Conservation (phyloP, 495 filamentous ascomycete species). For the Annulohypoxylon stygium region DNA sequence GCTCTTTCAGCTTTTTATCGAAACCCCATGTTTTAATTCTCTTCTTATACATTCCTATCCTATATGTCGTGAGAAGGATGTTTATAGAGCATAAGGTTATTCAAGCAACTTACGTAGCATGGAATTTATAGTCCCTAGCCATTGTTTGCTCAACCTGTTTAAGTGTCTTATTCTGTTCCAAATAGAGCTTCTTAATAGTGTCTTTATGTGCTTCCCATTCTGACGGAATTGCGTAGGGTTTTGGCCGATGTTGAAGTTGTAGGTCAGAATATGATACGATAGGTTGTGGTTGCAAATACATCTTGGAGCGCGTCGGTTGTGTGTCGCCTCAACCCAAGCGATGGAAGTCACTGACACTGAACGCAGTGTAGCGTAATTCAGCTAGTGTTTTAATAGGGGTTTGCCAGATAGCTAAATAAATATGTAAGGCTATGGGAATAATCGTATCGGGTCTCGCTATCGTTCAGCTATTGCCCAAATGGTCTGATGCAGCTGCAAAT, state of each 20-base stretch:
- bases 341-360: background rate
- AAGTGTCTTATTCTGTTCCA: conserved; percentile 50
- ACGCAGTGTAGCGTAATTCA: background rate
- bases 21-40: conserved; percentile 54
- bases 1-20: conserved; percentile 55
- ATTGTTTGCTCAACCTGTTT: conserved; percentile 55
- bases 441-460: background rate
- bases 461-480: background rate
- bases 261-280: background rate
- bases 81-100: background rate
- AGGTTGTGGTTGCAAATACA: conserved; percentile 1
- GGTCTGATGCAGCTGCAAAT: conserved; percentile 10
- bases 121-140: conserved; percentile 51
- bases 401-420: background rate
- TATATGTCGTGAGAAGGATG: conserved; percentile 22
- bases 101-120: conserved; percentile 50
- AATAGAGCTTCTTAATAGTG: conserved; percentile 54
- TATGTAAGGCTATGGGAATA: conserved; percentile 4
- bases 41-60: conserved; percentile 56
- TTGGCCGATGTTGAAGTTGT: conserved; percentile 14
- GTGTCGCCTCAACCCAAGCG: background rate
- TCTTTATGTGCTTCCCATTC: conserved; percentile 19
- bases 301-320: background rate
- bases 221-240: conserved; percentile 14
- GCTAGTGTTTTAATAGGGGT: background rate